phyloP scores from a whole-genome alignment of 2,329 filamentous ascomycete species.

The Orbilia ellipsospora region DNA sequence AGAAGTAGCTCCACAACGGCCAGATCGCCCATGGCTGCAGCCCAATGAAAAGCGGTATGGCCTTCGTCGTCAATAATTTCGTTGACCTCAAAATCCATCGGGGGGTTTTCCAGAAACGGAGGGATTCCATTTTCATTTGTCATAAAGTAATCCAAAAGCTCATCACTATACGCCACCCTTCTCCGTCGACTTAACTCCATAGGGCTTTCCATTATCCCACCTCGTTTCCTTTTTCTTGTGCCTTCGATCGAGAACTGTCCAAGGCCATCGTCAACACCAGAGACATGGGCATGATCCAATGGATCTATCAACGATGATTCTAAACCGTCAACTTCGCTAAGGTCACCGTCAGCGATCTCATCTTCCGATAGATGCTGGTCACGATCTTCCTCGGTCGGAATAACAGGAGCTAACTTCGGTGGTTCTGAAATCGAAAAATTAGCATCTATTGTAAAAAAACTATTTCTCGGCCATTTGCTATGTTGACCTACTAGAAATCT shows the following conservation, averaged over 20 bases:
- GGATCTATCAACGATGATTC: conserved; percentile 48
- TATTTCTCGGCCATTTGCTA: no score
- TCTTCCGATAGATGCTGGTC: conserved; percentile 27
- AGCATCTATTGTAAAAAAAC: neutral
- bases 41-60: conserved; percentile 96
- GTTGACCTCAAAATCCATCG: conserved; percentile 86
- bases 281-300: conserved; percentile 33
- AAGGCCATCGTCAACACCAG: conserved; percentile 33
- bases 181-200: conserved; percentile 81
- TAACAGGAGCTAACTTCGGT: conserved; percentile 21
- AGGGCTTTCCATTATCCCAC: conserved; percentile 70
- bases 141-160: conserved; percentile 95
- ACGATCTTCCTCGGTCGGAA: conserved; percentile 27
- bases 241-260: conserved; percentile 62
- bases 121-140: conserved; percentile 81
- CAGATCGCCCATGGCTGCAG: conserved; percentile 94
- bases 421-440: conserved; percentile 18
- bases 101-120: conserved; percentile 79
- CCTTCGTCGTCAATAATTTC: conserved; percentile 92
- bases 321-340: conserved; percentile 52
- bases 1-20: conserved; percentile 90
- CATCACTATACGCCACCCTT: conserved; percentile 83
- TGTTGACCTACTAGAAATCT: conserved; percentile 23
- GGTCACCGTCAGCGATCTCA: conserved; percentile 34
- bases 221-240: conserved; percentile 79